Evolutionary conservation across 1,284 basidiomycete genomes (phyloP).

Genomic region (Xanthoconium separans): DNA sequence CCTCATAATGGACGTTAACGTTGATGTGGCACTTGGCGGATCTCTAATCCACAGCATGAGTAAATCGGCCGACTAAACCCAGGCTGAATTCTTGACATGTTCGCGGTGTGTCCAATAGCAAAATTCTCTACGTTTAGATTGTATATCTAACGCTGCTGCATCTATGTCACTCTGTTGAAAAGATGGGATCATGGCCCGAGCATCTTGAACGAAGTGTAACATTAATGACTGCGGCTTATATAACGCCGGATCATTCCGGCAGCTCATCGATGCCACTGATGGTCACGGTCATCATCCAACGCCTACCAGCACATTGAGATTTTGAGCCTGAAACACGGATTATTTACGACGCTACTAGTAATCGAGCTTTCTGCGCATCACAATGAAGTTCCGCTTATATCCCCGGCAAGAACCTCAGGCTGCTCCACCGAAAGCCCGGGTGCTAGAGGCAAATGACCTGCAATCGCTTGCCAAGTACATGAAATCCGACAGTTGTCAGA

Average conservation of each 20-base stretch:
- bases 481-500: conserved; percentile 61
- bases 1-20: not conserved
- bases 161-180: not conserved
- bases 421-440: conserved; percentile 6
- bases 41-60: not conserved
- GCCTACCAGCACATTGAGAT: not conserved
- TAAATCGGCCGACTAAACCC: not conserved
- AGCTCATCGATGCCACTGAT: too few relatives aligned
- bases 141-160: not conserved
- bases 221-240: not conserved
- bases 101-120: not conserved
- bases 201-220: not conserved
- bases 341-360: not conserved
- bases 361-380: not conserved
- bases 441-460: conserved; percentile 39
- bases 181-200: not conserved
- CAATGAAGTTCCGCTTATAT: conserved; percentile 15
- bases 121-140: not conserved
- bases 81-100: not conserved
- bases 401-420: not conserved
- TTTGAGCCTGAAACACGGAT: not conserved
- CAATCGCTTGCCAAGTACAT: conserved; percentile 64
- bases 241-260: not conserved
- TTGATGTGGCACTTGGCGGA: not conserved
- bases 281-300: too few relatives aligned